phyloP scores from a whole-genome alignment of 495 filamentous ascomycete species.

The Penicillium bovifimosum region DNA sequence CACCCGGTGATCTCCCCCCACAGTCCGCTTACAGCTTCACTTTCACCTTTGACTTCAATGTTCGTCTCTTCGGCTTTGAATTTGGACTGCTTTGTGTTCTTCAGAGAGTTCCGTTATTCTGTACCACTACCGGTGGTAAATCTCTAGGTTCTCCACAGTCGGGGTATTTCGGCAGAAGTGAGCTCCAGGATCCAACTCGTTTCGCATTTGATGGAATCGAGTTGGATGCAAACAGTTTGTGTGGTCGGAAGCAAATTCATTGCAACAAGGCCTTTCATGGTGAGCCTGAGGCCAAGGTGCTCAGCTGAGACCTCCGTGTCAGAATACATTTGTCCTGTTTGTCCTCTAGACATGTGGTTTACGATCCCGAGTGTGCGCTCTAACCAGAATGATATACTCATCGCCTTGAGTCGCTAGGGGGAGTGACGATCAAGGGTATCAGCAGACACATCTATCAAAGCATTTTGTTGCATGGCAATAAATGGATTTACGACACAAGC shows the following conservation, averaged over 20 bases:
- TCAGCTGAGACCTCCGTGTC: neutral
- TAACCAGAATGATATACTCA: neutral
- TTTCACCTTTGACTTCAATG: slow-evolving; percentile 1
- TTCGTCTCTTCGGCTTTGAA: neutral
- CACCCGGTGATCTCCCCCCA: slow-evolving; percentile 3
- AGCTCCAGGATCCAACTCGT: neutral
- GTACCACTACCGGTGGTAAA: neutral
- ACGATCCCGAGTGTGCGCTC: neutral
- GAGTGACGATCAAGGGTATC: neutral
- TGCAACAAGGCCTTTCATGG: neutral
- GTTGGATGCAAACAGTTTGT: neutral
- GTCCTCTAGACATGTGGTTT: no score
- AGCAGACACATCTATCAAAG: neutral
- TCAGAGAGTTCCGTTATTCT: neutral
- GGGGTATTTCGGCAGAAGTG: neutral
- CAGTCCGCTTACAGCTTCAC: slow-evolving; percentile 6
- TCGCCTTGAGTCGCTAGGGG: neutral
- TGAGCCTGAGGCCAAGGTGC: neutral
- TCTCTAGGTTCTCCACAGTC: neutral
- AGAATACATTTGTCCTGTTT: no score
- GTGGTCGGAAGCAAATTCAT: neutral
- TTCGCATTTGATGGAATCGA: neutral
- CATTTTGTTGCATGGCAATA: neutral
- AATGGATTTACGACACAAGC: neutral
- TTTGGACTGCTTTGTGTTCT: neutral